Evolutionary conservation across 1,284 basidiomycete genomes (phyloP), one percentile per base, ranked within the genome.

Genomic region (Macrocystidia cucumis): DNA sequence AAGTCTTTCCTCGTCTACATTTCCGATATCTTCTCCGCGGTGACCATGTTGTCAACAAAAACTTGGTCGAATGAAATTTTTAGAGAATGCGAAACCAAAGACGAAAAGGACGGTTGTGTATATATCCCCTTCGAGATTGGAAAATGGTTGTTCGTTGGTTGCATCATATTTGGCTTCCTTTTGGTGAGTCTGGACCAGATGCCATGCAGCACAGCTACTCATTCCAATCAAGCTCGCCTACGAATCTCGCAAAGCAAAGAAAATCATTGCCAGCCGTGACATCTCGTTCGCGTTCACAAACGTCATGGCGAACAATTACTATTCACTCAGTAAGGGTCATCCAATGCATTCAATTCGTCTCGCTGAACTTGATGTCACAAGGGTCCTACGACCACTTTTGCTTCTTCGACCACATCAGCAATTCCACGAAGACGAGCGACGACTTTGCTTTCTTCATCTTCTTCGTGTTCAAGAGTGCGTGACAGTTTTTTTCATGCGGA

Each of bases 371-470:
- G 34, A 22, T 29, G 32, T 27, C 32, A 8, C 17, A 52, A 87
- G 89, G 88, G 38, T 91, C 87, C 30, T 98, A 98, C 58, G 84
- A 96, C 57, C 89, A 96, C 59, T 98, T 96, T 56, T 98, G 95
- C 62, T 92, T 98, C 68, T 98, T 98, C 59, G 83, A 86, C 48
- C 91, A 96, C 50, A 97, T 98, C 62, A 84, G 85, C 52, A 84
- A 89, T 52, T 97, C 93, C 21, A 95, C 91, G 20, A 97, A 96
- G 73, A 83, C 81, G 49, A 92, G 86, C 59, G 95, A 98, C 59
- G 91, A 96, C 53, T 91, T 98, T 60, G 91, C 93, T 32, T 98
- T 98, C 73, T 98, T 97, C 61, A 79, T 98, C 57, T 98, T 98
- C 76, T 98, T 98, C 65, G 88, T 88, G 1, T 98, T 98, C 77